Conservation (phyloP, 371 early-diverging fungal genomes). For the Aphelidium insulamus region DNA sequence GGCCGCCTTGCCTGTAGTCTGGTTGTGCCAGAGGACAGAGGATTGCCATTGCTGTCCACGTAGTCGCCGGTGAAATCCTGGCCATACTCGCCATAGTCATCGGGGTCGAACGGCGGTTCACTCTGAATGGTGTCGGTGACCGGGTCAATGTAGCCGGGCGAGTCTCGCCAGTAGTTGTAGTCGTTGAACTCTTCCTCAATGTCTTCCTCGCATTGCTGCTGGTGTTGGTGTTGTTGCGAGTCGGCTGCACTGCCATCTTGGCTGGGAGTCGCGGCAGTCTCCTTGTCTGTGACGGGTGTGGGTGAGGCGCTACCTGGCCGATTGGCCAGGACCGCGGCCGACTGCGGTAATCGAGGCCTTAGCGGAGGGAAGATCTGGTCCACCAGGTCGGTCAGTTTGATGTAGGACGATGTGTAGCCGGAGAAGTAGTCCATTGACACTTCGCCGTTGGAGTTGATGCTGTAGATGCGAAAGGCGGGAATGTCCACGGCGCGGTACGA, state of each 20-base stretch:
- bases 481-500: constrained; percentile 89
- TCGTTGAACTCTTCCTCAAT: constrained; percentile 53
- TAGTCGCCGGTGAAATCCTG: no score
- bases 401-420: constrained; percentile 63
- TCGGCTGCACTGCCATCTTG: constrained; percentile 1
- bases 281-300: no score
- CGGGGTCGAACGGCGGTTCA: no score
- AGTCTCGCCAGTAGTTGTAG: constrained; percentile 55
- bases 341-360: constrained; percentile 1
- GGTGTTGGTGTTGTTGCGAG: background rate
- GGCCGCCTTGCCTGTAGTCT: no score
- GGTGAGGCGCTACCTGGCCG: no score
- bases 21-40: no score
- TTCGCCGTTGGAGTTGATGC: constrained; percentile 83
- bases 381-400: constrained; percentile 72
- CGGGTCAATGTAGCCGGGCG: constrained; percentile 29
- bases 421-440: constrained; percentile 68
- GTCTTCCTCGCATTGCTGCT: constrained; percentile 6
- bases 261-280: constrained; percentile 3
- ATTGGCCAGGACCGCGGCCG: background rate
- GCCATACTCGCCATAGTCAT: no score
- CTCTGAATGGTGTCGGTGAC: no score
- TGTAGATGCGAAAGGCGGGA: constrained; percentile 85
- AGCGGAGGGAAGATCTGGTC: constrained; percentile 87
- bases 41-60: no score